These are phyloP conservation scores for Cryptococcus sp. DNA, from an alignment of 1,284 basidiomycete genomes.

Conservation along the genomic window DNA sequence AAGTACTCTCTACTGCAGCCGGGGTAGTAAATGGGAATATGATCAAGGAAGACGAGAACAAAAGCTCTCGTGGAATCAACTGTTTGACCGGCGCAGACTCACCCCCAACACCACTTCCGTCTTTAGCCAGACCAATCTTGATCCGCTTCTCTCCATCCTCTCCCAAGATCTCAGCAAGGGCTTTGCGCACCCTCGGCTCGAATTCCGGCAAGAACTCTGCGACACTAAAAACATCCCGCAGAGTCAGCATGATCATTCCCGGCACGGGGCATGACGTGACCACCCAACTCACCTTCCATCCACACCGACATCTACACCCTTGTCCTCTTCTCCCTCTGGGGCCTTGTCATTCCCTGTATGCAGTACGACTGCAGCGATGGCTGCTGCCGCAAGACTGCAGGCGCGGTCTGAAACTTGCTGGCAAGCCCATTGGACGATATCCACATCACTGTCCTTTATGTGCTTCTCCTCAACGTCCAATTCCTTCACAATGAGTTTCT, in stretches of 20 bases:
- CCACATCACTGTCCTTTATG: slow-evolving; percentile 57
- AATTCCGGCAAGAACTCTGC: slow-evolving; percentile 90
- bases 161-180: slow-evolving; percentile 75
- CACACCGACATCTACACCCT: slow-evolving; percentile 72
- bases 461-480: slow-evolving; percentile 60
- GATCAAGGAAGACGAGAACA: too few species aligned
- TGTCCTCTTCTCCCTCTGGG: slow-evolving; percentile 55
- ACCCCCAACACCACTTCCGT: slow-evolving; percentile 96
- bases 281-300: slow-evolving; percentile 71
- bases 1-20: too few species aligned
- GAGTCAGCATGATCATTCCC: slow-evolving; percentile 32
- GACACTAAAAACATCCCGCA: slow-evolving; percentile 64
- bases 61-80: neutral
- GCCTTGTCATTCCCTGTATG: slow-evolving; percentile 69
- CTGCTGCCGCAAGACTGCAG: slow-evolving; percentile 78
- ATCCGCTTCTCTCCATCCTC: slow-evolving; percentile 74
- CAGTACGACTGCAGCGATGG: slow-evolving; percentile 79
- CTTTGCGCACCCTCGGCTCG: slow-evolving; percentile 69
- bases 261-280: neutral
- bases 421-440: slow-evolving; percentile 79
- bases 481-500: slow-evolving; percentile 62
- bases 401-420: slow-evolving; percentile 78
- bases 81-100: slow-evolving; percentile 41
- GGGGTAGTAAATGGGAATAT: too few species aligned
- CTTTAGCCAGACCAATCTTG: slow-evolving; percentile 89